Conservation (phyloP, 176 grass and related monocot species). For the Luzula sylvatica region DNA sequence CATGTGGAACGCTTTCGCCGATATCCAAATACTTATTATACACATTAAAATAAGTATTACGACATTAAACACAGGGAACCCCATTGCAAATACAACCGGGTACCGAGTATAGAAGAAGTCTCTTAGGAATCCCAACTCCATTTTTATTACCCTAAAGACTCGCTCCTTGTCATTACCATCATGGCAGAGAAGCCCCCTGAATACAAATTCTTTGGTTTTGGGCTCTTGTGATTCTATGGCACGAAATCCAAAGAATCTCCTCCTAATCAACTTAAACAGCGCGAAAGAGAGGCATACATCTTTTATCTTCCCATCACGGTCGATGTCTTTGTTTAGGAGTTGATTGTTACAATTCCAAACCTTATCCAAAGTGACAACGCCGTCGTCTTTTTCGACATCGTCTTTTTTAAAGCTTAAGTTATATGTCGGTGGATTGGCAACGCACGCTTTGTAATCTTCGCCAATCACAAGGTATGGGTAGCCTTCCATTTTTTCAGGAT, state of each 20-base stretch:
- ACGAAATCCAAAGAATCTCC: neutral
- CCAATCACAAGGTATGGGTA: neutral
- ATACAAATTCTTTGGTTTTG: conserved; percentile 6
- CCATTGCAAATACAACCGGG: conserved; percentile 19
- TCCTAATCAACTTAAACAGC: conserved; percentile 1
- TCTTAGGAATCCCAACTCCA: conserved; percentile 1
- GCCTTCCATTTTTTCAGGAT: neutral
- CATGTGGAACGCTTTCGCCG: neutral
- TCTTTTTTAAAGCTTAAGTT: neutral
- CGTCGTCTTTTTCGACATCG: neutral
- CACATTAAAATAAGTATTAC: conserved; percentile 12
- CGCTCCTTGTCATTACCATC: neutral
- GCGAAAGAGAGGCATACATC: conserved; percentile 12
- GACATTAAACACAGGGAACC: conserved; percentile 24
- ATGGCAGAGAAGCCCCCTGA: neutral
- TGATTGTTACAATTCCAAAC: neutral
- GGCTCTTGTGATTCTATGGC: neutral
- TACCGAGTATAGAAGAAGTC: conserved; percentile 8
- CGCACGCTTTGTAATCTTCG: neutral
- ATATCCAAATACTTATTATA: conserved; percentile 17
- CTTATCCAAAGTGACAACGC: neutral
- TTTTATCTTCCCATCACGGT: neutral
- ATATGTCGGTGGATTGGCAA: neutral
- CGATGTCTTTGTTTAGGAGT: neutral
- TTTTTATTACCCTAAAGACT: neutral